Conservation (phyloP, 208 protist species). For the Leishmania mexicana region DNA sequence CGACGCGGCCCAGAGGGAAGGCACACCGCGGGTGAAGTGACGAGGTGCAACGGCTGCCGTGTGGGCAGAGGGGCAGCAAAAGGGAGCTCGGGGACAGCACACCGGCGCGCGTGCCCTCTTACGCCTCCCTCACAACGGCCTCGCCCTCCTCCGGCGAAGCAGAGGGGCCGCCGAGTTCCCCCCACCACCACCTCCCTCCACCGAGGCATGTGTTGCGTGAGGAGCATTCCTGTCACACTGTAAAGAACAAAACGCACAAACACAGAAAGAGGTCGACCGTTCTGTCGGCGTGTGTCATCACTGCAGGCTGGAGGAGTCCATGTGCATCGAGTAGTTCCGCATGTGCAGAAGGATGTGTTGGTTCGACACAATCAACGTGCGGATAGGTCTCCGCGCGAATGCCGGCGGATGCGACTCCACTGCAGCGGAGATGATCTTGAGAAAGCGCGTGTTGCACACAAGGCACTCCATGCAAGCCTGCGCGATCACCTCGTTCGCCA, state of each 20-base stretch:
- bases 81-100: neutral
- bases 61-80: neutral
- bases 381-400: slow-evolving; percentile 42
- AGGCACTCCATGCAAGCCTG: slow-evolving; percentile 85
- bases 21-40: neutral
- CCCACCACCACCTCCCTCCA: neutral
- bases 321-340: slow-evolving; percentile 62
- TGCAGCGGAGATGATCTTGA: slow-evolving; percentile 42
- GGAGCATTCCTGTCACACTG: neutral
- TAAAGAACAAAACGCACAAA: neutral
- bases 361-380: slow-evolving; percentile 71
- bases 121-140: neutral
- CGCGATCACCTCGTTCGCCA: slow-evolving; percentile 63
- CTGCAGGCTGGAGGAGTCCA: slow-evolving; percentile 18
- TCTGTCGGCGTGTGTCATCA: neutral
- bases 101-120: neutral
- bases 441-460: slow-evolving; percentile 78
- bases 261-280: neutral
- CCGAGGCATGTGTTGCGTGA: neutral
- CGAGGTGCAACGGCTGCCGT: neutral
- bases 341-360: slow-evolving; percentile 83
- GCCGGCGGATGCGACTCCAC: slow-evolving; percentile 26
- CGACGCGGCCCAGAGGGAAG: neutral
- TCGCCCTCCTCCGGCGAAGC: neutral
- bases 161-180: neutral